Evolutionary conservation across 2,329 filamentous ascomycete genomes (phyloP), one percentile per base, ranked within the genome.

Genomic region (Aspergillus pseudotamarii): DNA sequence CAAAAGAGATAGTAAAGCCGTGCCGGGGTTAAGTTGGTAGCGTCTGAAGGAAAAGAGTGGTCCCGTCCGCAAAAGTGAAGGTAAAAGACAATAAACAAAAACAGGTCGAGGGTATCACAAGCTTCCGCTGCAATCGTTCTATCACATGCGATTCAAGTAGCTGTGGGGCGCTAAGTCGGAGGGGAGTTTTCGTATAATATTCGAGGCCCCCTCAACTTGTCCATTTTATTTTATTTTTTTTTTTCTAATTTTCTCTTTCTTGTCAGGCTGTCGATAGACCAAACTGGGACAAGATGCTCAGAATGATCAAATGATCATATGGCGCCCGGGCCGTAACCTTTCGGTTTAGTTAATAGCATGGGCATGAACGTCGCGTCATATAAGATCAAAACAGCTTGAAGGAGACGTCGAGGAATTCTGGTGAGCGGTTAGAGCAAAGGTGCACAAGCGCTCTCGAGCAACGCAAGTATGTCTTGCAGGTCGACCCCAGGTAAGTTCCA

Each of bases 1-100:
- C 60, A 66, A 61, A 68, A n/a, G 62, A 67, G 32, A 63, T 63
- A 38, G 43, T 53, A 57, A 38, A 43, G 38, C 58, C 23, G 56
- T 58, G 32, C 53, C 53, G 57, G 48, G 34, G 32, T 57, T 21
- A 57, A 32, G 54, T 54, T 46, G 50, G 51, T 46, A 50, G 23
- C 14, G 38, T 60, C 21, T 51, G 34, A 53, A 53, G 36, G 30
- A 41, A 45, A 55, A 38, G 53, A 55, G 26, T 43, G 51, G 32
- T 38, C 32, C 5, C 32, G 51, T 36, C 26, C 51, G 3, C n/a
- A 36, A 11, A 10, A 23, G 12, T 4, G 32, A 55, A 55, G 32
- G 41, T 55, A 55, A 55, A 55, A 12, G n/a, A 34, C 50, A 53
- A 53, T 53, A 38, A 55, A 55, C 51, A 55, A 54, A 19, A 54